Base-by-base conservation (phyloP, 148 eudicot species). In the Heliosperma pusillum region DNA sequence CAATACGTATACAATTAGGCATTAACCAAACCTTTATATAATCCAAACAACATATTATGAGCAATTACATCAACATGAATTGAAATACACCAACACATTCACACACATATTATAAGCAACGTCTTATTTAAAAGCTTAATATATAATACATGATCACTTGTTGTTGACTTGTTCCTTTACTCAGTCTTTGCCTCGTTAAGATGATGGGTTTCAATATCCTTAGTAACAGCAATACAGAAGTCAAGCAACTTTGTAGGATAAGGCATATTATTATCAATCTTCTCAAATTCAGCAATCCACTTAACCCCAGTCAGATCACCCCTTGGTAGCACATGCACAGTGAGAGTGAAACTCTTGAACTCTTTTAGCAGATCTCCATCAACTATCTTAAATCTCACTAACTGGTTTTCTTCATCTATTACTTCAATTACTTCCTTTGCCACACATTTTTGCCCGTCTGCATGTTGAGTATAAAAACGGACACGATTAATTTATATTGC, bases 391-490 rank as follows among this genome's bases (percentile, higher is more conserved):
- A 68, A 68, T 22, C 71, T 68, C 7, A 68, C 26, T 2, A 19
- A 3, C 55, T 68, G 20, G 1, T 68, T 42, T 10, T 24, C 71
- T 7, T 19, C 71, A 42, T 68, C 71, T 7, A 68, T 25, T 10
- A 24, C 55, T 44, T 73, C 76, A 13, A 73, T 25, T 20, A 59
- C 9, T 52, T 73, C 53, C 5, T 73, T 60, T 11, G 76, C 67
- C 10, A 59, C 53, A 42, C 29, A 21, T 73, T 73, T 73, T 4
- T 60, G 36, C 13, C 76, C 76, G 21, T 42, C 76, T 73, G 15
- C 45, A 36, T 19, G 19, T n/a, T n/a, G n/a, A n/a, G n/a, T n/a
- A n/a, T n/a, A n/a, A n/a, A n/a, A n/a, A n/a, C n/a, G n/a, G n/a
- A n/a, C 19, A 67, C 58, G 16, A 7, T 7, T 2, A 55, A 55